phyloP scores from a whole-genome alignment of 78 protist species.

The Anaeramoeba ignava region DNA sequence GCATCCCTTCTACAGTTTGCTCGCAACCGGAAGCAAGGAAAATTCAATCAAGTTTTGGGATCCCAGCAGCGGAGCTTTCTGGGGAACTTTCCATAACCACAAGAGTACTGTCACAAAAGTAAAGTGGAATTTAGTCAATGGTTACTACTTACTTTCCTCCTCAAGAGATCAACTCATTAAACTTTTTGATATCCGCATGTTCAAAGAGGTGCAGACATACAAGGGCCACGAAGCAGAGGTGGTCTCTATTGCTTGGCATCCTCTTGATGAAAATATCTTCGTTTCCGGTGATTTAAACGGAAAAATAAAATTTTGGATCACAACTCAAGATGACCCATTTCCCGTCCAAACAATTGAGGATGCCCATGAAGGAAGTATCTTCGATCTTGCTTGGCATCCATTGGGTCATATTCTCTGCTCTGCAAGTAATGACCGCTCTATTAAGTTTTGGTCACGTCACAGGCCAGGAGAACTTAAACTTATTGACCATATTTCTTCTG shows the following conservation, averaged over 20 bases:
- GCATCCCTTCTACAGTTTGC: conserved; percentile 70
- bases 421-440: conserved; percentile 44
- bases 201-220: conserved; percentile 59
- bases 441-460: conserved; percentile 87
- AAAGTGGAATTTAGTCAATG: background rate
- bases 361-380: conserved; percentile 19
- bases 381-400: conserved; percentile 83
- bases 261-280: conserved; percentile 56
- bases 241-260: conserved; percentile 58
- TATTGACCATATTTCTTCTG: too few relatives aligned
- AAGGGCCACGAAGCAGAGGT: conserved; percentile 67
- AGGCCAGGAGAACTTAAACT: too few relatives aligned
- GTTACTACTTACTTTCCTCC: background rate
- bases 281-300: conserved; percentile 75
- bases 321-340: background rate
- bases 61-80: conserved; percentile 39
- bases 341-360: background rate
- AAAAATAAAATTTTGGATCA: conserved; percentile 51
- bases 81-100: conserved; percentile 39
- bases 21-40: conserved; percentile 75
- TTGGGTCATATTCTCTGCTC: conserved; percentile 66
- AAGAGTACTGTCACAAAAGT: background rate
- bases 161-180: conserved; percentile 57
- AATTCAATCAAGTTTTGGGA: conserved; percentile 78
- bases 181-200: conserved; percentile 63